Percentiles rank a stretch among this genome's conserved stretches.
These are phyloP conservation scores for Dendrobium officinale DNA, from an alignment of 106 monocot species.

Conservation along the genomic window DNA sequence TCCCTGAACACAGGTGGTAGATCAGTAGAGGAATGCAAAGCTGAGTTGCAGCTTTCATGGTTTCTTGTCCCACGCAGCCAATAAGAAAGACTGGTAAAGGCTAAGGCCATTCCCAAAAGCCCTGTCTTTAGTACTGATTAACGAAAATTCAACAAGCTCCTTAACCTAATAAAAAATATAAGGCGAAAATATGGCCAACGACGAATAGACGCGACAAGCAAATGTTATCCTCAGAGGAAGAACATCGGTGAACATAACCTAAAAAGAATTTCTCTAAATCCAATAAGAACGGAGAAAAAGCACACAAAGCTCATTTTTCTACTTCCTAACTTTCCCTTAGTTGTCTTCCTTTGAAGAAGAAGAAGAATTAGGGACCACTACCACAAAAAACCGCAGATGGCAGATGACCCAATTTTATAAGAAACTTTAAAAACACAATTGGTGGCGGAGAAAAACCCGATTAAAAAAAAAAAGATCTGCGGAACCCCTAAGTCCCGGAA, in stretches of 20 bases:
- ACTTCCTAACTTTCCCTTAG: too few relatives aligned
- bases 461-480: too few relatives aligned
- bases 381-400: background rate
- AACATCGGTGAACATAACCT: background rate
- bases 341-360: background rate
- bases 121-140: too few relatives aligned
- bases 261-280: background rate
- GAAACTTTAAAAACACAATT: too few relatives aligned
- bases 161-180: too few relatives aligned
- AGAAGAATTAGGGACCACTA: background rate
- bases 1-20: conserved; percentile 40
- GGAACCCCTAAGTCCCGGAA: too few relatives aligned
- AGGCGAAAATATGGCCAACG: too few relatives aligned
- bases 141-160: too few relatives aligned
- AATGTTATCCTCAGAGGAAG: too few relatives aligned
- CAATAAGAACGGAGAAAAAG: background rate
- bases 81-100: conserved; percentile 35
- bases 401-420: background rate
- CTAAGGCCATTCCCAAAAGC: conserved; percentile 24
- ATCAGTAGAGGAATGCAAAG: conserved; percentile 28
- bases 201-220: too few relatives aligned
- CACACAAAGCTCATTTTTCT: background rate
- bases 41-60: conserved; percentile 17
- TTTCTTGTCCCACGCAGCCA: conserved; percentile 39
- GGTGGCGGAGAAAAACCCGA: too few relatives aligned